These are phyloP conservation scores for Entelexis paramagnoliae DNA, from an alignment of 1,139 yeast species.

Conservation along the genomic window DNA sequence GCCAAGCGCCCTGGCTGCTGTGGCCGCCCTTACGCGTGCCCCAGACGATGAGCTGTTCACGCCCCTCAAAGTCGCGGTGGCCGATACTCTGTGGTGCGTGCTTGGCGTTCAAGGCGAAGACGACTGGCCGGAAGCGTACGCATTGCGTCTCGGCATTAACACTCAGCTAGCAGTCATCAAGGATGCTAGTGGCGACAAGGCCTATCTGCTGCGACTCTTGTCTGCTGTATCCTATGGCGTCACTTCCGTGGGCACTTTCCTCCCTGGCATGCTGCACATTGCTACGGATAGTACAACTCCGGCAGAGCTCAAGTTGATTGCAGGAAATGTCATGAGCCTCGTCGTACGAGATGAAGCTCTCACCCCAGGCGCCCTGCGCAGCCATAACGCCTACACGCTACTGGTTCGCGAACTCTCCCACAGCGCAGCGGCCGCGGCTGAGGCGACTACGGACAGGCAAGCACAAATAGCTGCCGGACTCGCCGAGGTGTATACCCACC, in stretches of 20 bases:
- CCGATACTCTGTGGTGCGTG: neutral
- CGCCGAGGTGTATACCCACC: neutral
- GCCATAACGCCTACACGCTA: neutral
- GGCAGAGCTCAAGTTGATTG: neutral
- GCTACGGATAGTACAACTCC: neutral
- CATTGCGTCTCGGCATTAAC: neutral
- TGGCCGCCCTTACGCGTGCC: neutral
- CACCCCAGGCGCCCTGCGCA: neutral
- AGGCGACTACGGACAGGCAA: neutral
- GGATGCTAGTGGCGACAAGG: neutral
- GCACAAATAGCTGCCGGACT: neutral
- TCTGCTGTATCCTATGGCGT: neutral
- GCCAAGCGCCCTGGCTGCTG: conserved; percentile 11
- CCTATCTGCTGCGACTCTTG: neutral
- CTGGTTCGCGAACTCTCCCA: neutral
- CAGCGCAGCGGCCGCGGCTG: neutral
- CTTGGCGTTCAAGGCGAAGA: neutral
- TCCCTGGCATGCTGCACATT: neutral
- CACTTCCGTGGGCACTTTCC: neutral
- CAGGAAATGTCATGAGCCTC: neutral
- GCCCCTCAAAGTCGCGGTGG: neutral
- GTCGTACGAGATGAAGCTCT: neutral
- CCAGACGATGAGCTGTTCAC: neutral
- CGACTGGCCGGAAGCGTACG: conserved; percentile 1
- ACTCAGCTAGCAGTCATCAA: neutral